phyloP scores from a whole-genome alignment of 2,329 filamentous ascomycete species.

The Coniosporium tulheliwenetii region DNA sequence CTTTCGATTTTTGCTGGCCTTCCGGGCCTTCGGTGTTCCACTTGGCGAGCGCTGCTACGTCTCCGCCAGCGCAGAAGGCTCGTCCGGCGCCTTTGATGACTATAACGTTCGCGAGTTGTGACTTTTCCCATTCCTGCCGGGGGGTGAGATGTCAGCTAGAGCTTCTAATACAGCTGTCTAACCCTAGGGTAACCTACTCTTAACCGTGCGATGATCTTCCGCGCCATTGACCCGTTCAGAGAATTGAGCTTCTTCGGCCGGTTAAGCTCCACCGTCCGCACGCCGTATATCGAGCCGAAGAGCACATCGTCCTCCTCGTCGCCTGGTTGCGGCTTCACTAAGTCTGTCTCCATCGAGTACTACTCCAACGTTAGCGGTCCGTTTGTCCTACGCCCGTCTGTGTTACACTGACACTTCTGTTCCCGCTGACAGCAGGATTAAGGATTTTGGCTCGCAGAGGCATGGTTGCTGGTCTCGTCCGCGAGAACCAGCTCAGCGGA shows the following conservation, averaged over 20 bases:
- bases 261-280: slow-evolving; percentile 88
- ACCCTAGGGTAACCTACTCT: slow-evolving; percentile 25
- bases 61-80: slow-evolving; percentile 86
- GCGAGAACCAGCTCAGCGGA: slow-evolving; percentile 22
- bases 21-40: slow-evolving; percentile 52
- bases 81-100: slow-evolving; percentile 81
- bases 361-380: slow-evolving; percentile 16
- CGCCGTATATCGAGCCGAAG: slow-evolving; percentile 76
- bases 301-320: slow-evolving; percentile 84
- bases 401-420: slow-evolving; percentile 33
- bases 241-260: slow-evolving; percentile 84
- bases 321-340: slow-evolving; percentile 29
- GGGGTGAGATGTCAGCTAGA: background rate
- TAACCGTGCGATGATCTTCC: slow-evolving; percentile 81
- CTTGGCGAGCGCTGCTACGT: slow-evolving; percentile 64
- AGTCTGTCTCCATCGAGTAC: slow-evolving; percentile 12
- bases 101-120: slow-evolving; percentile 81
- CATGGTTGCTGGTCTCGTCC: slow-evolving; percentile 37
- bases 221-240: slow-evolving; percentile 83
- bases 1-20: slow-evolving; percentile 58
- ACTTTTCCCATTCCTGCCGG: slow-evolving; percentile 76
- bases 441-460: slow-evolving; percentile 64
- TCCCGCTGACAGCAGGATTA: slow-evolving; percentile 39
- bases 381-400: slow-evolving; percentile 4
- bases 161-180: background rate